Evolutionary conservation across 257 asterid genomes (phyloP).

Genomic region (Schizonepeta tenuifolia): DNA sequence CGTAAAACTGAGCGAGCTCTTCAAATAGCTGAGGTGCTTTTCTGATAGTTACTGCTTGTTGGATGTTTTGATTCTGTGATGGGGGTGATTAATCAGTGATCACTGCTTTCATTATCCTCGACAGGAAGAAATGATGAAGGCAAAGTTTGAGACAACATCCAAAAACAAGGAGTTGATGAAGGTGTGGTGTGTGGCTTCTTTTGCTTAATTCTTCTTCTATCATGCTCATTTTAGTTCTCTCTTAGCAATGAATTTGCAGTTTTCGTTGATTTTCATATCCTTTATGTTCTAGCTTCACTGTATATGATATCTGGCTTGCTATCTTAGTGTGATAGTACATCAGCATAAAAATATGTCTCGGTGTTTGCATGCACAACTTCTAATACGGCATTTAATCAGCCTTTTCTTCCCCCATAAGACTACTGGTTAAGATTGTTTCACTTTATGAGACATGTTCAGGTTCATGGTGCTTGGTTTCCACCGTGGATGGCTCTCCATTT

Average conservation of each 20-base stretch:
- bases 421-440: slow-evolving; percentile 18
- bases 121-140: slow-evolving; percentile 81
- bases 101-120: slow-evolving; percentile 1
- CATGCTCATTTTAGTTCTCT: no score
- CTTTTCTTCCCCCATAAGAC: neutral
- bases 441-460: slow-evolving; percentile 47
- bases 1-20: slow-evolving; percentile 91
- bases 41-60: slow-evolving; percentile 14
- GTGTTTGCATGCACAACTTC: neutral
- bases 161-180: slow-evolving; percentile 68
- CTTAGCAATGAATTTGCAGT: no score
- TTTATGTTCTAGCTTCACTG: neutral
- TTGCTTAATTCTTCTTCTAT: slow-evolving; percentile 14
- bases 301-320: neutral
- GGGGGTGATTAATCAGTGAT: slow-evolving; percentile 11
- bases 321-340: neutral
- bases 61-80: slow-evolving; percentile 6
- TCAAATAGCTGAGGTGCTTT: slow-evolving; percentile 75
- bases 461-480: slow-evolving; percentile 89
- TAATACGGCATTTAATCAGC: neutral
- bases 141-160: slow-evolving; percentile 71
- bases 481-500: slow-evolving; percentile 73
- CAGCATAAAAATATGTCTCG: neutral
- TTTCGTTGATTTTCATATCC: neutral
- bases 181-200: slow-evolving; percentile 58